A percentile compares a stretch with the other conserved stretches of the same genome.
Conservation (phyloP, 805 yeast species). For the Zygosaccharomyces pseudorouxii region DNA sequence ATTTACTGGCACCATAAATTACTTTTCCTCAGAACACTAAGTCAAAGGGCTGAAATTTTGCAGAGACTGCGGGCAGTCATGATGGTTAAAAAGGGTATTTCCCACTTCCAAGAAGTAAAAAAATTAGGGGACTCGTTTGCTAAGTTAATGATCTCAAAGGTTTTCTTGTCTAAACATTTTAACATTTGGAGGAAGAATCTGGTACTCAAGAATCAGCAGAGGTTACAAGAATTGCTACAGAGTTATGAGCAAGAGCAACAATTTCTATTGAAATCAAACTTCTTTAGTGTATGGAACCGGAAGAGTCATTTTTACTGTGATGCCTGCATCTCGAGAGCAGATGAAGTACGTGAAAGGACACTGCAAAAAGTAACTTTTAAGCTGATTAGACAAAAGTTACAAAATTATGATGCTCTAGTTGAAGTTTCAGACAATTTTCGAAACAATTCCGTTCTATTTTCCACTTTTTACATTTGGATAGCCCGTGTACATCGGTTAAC, state of each 20-base stretch:
- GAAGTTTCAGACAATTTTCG: constrained; percentile 22
- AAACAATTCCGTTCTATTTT: constrained; percentile 20
- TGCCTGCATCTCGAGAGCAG: constrained; percentile 13
- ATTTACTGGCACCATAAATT: constrained; percentile 5
- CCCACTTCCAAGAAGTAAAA: constrained; percentile 8
- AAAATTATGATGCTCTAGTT: not conserved
- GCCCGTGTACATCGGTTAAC: constrained; percentile 12
- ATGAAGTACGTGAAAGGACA: constrained; percentile 5
- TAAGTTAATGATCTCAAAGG: constrained; percentile 5
- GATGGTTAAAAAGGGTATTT: constrained; percentile 11
- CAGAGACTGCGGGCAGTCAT: constrained; percentile 12
- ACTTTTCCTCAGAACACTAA: constrained; percentile 6
- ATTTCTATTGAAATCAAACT: not conserved
- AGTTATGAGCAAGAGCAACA: constrained; percentile 7
- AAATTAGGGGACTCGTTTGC: constrained; percentile 6
- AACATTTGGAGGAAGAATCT: constrained; percentile 5
- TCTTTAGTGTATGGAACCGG: constrained; percentile 13
- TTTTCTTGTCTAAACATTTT: constrained; percentile 4
- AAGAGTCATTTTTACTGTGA: constrained; percentile 6
- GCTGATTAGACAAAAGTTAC: not conserved
- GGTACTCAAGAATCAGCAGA: not conserved
- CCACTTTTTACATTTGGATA: constrained; percentile 27
- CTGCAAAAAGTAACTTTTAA: not conserved
- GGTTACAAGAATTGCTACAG: constrained; percentile 10
- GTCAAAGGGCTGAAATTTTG: constrained; percentile 12